Conservation (phyloP, 2,329 filamentous ascomycete species). For the Thelonectria blattea region DNA sequence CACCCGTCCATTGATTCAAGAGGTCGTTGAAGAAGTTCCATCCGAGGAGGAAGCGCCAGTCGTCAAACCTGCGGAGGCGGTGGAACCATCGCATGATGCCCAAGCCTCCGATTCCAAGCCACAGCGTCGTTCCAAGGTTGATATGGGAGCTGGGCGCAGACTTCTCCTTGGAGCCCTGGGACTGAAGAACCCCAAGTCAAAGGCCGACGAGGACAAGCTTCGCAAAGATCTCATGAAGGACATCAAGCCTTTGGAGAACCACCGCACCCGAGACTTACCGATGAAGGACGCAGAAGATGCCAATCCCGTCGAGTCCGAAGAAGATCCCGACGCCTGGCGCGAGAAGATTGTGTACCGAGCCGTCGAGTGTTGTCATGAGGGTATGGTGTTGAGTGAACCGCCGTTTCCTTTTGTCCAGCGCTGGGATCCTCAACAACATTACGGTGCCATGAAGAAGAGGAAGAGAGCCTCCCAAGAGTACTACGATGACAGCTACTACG, state of each 20-base stretch:
- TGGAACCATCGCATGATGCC: conserved; percentile 8
- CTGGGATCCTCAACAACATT: conserved; percentile 79
- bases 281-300: conserved; percentile 14
- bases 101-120: conserved; percentile 18
- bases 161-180: conserved; percentile 77
- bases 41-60: conserved; percentile 2
- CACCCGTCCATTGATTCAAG: conserved; percentile 6
- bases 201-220: conserved; percentile 70
- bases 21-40: conserved; percentile 7
- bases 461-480: conserved; percentile 53
- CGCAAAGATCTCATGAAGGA: conserved; percentile 64
- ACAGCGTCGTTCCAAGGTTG: conserved; percentile 36
- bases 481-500: conserved; percentile 37
- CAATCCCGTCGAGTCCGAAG: conserved; percentile 33
- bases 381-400: conserved; percentile 72
- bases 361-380: conserved; percentile 82
- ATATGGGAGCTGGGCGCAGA: conserved; percentile 67
- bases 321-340: conserved; percentile 71
- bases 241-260: conserved; percentile 50
- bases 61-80: background rate
- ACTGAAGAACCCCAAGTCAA: conserved; percentile 69
- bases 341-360: conserved; percentile 76
- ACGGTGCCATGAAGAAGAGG: conserved; percentile 50
- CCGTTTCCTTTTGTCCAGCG: conserved; percentile 90
- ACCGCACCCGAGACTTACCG: conserved; percentile 37